A percentile compares a stretch with the other conserved stretches of the same genome.
These are phyloP conservation scores for Ramichloridium luteum DNA, from an alignment of 2,329 filamentous ascomycete species.

Conservation along the genomic window DNA sequence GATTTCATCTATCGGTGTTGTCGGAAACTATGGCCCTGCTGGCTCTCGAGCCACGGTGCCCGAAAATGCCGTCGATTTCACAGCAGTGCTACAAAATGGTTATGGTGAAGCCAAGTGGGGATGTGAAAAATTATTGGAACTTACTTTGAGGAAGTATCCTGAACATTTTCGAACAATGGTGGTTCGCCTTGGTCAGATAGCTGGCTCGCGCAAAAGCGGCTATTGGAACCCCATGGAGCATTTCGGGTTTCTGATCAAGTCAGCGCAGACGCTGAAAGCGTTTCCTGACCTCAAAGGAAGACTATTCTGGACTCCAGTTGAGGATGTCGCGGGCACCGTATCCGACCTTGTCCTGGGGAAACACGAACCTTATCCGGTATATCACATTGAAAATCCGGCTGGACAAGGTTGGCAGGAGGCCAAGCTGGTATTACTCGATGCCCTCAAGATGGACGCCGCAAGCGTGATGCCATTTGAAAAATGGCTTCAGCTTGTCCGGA, in stretches of 20 bases:
- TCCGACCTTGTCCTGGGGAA: conserved; percentile 24
- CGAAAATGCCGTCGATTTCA: conserved; percentile 31
- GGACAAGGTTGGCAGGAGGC: conserved; percentile 31
- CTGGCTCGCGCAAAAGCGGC: conserved; percentile 38
- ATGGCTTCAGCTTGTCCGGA: conserved; percentile 30
- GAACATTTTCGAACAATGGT: conserved; percentile 32
- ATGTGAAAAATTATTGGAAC: conserved; percentile 40
- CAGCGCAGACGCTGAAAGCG: conserved; percentile 33
- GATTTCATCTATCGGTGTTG: conserved; percentile 32
- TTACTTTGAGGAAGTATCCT: conserved; percentile 35
- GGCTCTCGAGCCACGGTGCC: conserved; percentile 26
- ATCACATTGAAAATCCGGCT: conserved; percentile 36
- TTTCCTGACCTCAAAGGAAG: conserved; percentile 32
- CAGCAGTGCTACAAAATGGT: conserved; percentile 33
- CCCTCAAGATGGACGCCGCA: conserved; percentile 21
- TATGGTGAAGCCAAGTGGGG: conserved; percentile 43
- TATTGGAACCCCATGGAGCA: conserved; percentile 46
- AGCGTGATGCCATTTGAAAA: conserved; percentile 29
- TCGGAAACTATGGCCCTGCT: conserved; percentile 24
- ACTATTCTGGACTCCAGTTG: conserved; percentile 37
- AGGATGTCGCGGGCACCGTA: conserved; percentile 27
- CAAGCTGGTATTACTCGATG: conserved; percentile 23
- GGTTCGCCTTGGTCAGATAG: conserved; percentile 41
- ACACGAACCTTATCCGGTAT: conserved; percentile 23
- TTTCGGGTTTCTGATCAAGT: conserved; percentile 39